Evolutionary conservation across 2,329 filamentous ascomycete species (phyloP).

Genomic region (Aspergillus sp.): DNA sequence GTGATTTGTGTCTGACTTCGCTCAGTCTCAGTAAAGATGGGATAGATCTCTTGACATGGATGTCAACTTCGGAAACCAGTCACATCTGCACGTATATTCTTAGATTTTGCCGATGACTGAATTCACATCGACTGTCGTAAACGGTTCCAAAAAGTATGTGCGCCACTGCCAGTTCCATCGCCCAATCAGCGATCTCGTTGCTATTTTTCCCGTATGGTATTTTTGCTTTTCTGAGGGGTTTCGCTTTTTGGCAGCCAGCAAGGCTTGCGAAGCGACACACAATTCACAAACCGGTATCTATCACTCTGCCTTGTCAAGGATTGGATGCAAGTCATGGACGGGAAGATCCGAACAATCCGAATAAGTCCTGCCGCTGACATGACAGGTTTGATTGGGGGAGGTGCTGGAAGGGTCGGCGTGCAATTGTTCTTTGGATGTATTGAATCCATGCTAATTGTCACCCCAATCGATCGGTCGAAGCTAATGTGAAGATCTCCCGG

Average conservation of each 20-base stretch:
- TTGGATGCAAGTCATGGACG: constrained; percentile 27
- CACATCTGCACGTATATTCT: constrained; percentile 15
- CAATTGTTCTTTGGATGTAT: constrained; percentile 22
- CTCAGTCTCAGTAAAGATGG: constrained; percentile 4
- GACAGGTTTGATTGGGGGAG: constrained; percentile 20
- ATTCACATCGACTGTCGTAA: constrained; percentile 14
- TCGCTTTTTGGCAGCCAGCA: constrained; percentile 3
- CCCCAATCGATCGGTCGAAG: constrained; percentile 23
- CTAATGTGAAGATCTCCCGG: constrained; percentile 26
- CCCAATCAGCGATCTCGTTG: background rate
- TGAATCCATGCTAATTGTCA: constrained; percentile 16
- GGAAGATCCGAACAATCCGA: constrained; percentile 24
- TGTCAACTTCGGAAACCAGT: constrained; percentile 14
- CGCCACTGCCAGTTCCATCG: background rate
- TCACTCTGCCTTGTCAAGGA: constrained; percentile 8
- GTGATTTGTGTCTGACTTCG: background rate
- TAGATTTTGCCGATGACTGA: constrained; percentile 7
- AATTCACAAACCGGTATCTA: constrained; percentile 13
- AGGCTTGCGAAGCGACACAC: constrained; percentile 10
- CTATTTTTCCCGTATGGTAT: constrained; percentile 1
- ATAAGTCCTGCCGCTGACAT: constrained; percentile 15
- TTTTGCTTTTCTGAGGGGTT: constrained; percentile 6
- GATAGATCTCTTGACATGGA: constrained; percentile 13
- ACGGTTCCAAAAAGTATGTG: constrained; percentile 15
- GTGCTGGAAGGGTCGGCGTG: constrained; percentile 14